phyloP scores from a whole-genome alignment of 1,284 basidiomycete species.

The Taiwanofungus camphoratus region DNA sequence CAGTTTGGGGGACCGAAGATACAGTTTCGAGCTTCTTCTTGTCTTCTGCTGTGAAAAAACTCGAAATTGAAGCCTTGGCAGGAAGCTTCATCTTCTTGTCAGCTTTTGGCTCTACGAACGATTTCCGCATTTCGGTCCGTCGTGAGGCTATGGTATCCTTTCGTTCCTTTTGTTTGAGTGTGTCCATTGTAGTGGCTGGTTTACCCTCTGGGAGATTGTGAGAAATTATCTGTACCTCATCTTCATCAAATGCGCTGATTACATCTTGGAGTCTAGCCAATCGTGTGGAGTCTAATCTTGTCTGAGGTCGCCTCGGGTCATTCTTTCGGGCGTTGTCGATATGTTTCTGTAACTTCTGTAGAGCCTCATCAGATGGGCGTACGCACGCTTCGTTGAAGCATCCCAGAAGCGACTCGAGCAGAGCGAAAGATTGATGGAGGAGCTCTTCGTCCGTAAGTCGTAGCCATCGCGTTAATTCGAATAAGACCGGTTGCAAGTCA shows the following conservation, averaged over 20 bases:
- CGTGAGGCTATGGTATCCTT: slow-evolving; percentile 10
- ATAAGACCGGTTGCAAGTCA: slow-evolving; percentile 72
- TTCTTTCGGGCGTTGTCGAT: slow-evolving; percentile 51
- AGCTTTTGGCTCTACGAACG: background rate
- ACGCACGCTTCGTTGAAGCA: slow-evolving; percentile 57
- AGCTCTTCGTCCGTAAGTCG: slow-evolving; percentile 87
- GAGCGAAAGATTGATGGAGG: slow-evolving; percentile 79
- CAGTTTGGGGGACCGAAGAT: slow-evolving; percentile 14
- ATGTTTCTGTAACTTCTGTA: slow-evolving; percentile 54
- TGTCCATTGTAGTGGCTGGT: slow-evolving; percentile 1
- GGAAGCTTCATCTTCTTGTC: slow-evolving; percentile 1
- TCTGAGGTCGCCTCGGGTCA: slow-evolving; percentile 37
- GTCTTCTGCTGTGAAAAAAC: slow-evolving; percentile 32
- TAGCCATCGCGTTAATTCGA: slow-evolving; percentile 79
- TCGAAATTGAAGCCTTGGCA: slow-evolving; percentile 18
- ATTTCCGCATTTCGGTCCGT: slow-evolving; percentile 11
- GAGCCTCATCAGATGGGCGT: slow-evolving; percentile 42
- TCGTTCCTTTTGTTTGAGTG: slow-evolving; percentile 7
- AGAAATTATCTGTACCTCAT: slow-evolving; percentile 38
- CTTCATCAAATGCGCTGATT: slow-evolving; percentile 54
- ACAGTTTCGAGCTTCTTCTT: slow-evolving; percentile 32
- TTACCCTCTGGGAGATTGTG: slow-evolving; percentile 16
- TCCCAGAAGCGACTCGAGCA: slow-evolving; percentile 72
- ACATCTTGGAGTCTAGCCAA: slow-evolving; percentile 53
- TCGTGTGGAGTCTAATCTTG: slow-evolving; percentile 52